A percentile compares a stretch with the other conserved stretches of the same genome.
Conservation (phyloP, 2,329 filamentous ascomycete species). For the Colletotrichum sp. region DNA sequence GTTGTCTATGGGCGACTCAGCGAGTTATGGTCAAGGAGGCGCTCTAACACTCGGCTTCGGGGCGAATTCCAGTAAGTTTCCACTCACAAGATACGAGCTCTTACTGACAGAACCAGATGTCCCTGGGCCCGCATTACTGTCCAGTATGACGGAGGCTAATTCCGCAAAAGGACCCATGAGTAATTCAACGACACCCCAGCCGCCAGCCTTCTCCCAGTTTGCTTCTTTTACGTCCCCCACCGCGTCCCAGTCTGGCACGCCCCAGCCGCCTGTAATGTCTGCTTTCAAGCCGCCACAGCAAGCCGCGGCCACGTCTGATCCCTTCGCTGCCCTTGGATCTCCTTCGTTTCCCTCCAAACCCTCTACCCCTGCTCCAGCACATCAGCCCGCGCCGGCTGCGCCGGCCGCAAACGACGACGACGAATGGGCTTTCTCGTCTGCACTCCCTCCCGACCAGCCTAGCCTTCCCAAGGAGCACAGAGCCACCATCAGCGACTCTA, state of each 20-base stretch:
- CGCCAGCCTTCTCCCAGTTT: slow-evolving; percentile 59
- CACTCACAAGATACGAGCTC: not conserved
- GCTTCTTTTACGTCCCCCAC: slow-evolving; percentile 60
- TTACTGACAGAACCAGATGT: slow-evolving; percentile 54
- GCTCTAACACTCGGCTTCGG: slow-evolving; percentile 85
- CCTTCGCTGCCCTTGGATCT: slow-evolving; percentile 50
- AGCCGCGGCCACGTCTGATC: slow-evolving; percentile 43
- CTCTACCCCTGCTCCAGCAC: slow-evolving; percentile 37
- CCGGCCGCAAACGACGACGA: slow-evolving; percentile 70
- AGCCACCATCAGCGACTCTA: slow-evolving; percentile 71
- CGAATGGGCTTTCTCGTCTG: slow-evolving; percentile 93
- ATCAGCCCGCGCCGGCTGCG: slow-evolving; percentile 30
- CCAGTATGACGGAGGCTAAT: slow-evolving; percentile 66
- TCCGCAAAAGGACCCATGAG: slow-evolving; percentile 52
- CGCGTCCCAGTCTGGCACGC: slow-evolving; percentile 57
- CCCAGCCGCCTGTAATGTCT: slow-evolving; percentile 54
- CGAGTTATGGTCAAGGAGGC: slow-evolving; percentile 74
- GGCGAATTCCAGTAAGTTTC: slow-evolving; percentile 66
- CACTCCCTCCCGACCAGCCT: slow-evolving; percentile 68
- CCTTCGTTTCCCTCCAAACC: slow-evolving; percentile 43
- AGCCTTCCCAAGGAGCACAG: slow-evolving; percentile 66
- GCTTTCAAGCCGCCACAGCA: slow-evolving; percentile 49
- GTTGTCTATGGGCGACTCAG: slow-evolving; percentile 76
- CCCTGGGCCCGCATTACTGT: slow-evolving; percentile 68
- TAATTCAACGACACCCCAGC: slow-evolving; percentile 36